Evolutionary conservation across 768 basidiomycete genomes (phyloP).

Genomic region (Calocybe indica): DNA sequence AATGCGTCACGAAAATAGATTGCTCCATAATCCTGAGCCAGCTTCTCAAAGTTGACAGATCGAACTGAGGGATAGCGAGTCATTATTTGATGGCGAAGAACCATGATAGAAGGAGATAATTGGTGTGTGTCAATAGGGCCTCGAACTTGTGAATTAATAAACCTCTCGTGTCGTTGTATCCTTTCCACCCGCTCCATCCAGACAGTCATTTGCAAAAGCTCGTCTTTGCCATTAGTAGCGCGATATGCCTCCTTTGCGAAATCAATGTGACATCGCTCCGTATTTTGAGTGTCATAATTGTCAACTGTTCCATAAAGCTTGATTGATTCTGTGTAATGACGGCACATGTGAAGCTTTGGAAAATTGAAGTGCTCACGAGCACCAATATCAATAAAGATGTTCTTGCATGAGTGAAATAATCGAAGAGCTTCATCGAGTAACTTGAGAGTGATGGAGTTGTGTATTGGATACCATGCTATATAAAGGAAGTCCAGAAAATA

Average conservation of each 20-base stretch:
- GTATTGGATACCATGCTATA: slow-evolving; percentile 26
- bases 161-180: slow-evolving; percentile 15
- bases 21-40: slow-evolving; percentile 17
- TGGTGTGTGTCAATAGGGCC: no score
- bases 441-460: slow-evolving; percentile 20
- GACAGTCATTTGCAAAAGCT: slow-evolving; percentile 29
- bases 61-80: no score
- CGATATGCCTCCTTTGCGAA: slow-evolving; percentile 29
- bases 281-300: slow-evolving; percentile 32
- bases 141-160: slow-evolving; percentile 18
- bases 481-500: slow-evolving; percentile 33
- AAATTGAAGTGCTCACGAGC: slow-evolving; percentile 31
- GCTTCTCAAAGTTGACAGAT: no score
- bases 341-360: slow-evolving; percentile 33
- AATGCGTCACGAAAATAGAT: slow-evolving; percentile 17
- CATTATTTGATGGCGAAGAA: no score
- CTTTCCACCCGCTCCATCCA: slow-evolving; percentile 30
- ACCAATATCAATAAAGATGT: slow-evolving; percentile 25
- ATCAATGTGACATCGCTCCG: slow-evolving; percentile 36
- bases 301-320: slow-evolving; percentile 26
- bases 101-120: no score
- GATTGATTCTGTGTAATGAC: slow-evolving; percentile 28
- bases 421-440: slow-evolving; percentile 18
- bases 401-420: slow-evolving; percentile 32
- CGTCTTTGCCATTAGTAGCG: slow-evolving; percentile 28